Conservation (phyloP, 1,139 yeast species). For the Geotrichum armillariae region DNA sequence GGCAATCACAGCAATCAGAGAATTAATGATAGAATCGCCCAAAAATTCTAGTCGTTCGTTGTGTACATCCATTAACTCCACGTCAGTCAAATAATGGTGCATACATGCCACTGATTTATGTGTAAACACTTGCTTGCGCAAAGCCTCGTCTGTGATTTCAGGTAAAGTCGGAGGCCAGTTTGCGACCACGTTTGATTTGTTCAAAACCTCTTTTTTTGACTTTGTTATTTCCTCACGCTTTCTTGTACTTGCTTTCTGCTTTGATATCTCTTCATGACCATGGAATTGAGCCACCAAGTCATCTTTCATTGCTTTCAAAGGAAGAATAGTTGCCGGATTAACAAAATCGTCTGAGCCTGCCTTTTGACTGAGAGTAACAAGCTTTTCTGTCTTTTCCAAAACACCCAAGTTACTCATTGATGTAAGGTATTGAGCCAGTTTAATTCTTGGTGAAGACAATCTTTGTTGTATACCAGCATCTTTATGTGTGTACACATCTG, state of each 20-base stretch:
- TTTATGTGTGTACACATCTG: constrained; percentile 10
- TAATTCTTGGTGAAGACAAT: constrained; percentile 13
- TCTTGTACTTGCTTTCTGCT: background rate
- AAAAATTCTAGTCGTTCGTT: constrained; percentile 91
- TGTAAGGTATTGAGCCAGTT: constrained; percentile 15
- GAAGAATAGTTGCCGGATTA: background rate
- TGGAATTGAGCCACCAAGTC: background rate
- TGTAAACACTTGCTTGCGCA: constrained; percentile 71
- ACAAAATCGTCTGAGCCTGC: background rate
- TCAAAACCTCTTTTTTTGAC: constrained; percentile 1
- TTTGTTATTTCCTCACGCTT: background rate
- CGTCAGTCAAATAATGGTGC: constrained; percentile 52
- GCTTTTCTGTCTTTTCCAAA: constrained; percentile 8
- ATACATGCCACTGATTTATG: constrained; percentile 74
- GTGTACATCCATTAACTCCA: constrained; percentile 62
- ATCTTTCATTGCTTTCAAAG: background rate
- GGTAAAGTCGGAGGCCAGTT: constrained; percentile 69
- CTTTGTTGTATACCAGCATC: constrained; percentile 4
- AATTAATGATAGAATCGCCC: constrained; percentile 87
- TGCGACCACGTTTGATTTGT: background rate
- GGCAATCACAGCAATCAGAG: constrained; percentile 66
- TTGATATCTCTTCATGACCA: constrained; percentile 1
- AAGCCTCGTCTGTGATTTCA: constrained; percentile 54
- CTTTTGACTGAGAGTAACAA: constrained; percentile 2
- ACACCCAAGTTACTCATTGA: constrained; percentile 13